Percentiles rank a stretch among this genome's conserved stretches.
phyloP scores from a whole-genome alignment of 2,329 filamentous ascomycete genomes.

The Macrophomina pseudophaseolina region DNA sequence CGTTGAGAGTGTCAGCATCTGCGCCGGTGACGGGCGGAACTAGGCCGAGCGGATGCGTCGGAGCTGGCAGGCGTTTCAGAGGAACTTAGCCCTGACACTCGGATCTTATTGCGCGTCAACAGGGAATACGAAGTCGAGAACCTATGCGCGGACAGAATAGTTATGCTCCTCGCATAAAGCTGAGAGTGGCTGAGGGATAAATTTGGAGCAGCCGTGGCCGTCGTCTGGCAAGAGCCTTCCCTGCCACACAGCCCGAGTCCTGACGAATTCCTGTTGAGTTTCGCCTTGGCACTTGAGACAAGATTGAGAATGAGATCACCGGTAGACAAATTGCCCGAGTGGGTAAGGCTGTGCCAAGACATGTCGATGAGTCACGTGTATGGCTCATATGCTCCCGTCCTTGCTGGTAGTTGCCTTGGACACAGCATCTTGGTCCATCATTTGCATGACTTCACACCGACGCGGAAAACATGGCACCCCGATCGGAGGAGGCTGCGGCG shows the following conservation, averaged over 20 bases:
- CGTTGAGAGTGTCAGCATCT: conserved; percentile 33
- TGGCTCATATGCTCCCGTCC: background rate
- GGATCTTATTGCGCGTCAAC: conserved; percentile 7
- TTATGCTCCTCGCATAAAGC: conserved; percentile 32
- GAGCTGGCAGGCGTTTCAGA: conserved; percentile 27
- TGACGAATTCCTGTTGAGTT: no score
- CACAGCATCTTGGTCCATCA: background rate
- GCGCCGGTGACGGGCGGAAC: conserved; percentile 28
- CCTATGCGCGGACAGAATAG: conserved; percentile 33
- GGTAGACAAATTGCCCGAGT: background rate
- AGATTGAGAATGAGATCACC: background rate
- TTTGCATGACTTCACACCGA: conserved; percentile 8
- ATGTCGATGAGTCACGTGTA: background rate
- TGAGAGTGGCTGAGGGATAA: conserved; percentile 27
- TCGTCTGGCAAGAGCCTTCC: background rate
- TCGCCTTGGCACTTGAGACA: background rate
- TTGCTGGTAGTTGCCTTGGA: background rate
- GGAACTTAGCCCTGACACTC: background rate
- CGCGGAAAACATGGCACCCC: conserved; percentile 59
- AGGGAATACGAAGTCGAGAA: conserved; percentile 28
- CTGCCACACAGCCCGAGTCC: no score
- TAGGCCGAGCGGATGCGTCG: conserved; percentile 29
- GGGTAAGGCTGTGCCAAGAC: background rate
- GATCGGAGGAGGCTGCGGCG: conserved; percentile 73
- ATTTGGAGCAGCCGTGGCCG: background rate